phyloP scores from a whole-genome alignment of 768 basidiomycete genomes.

The Mycena alexandri region DNA sequence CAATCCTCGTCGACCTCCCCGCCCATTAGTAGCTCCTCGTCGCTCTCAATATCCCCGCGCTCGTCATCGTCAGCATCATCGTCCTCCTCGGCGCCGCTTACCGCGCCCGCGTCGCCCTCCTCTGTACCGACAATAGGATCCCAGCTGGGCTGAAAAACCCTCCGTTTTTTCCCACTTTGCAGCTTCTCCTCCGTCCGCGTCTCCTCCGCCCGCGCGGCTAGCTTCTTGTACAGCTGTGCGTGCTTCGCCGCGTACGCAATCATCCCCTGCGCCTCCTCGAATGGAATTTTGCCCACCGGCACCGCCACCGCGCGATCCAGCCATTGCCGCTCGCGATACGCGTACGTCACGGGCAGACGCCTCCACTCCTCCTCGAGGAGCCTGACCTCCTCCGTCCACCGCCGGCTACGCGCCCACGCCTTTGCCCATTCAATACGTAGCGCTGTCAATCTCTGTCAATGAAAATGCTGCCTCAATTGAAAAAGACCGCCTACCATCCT shows the following conservation, averaged over 20 bases:
- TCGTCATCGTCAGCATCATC: not conserved
- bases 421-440: slow-evolving; percentile 33
- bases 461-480: not conserved
- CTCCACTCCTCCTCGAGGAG: slow-evolving; percentile 30
- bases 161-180: not conserved
- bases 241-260: too few species aligned
- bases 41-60: too few species aligned
- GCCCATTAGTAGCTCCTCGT: too few species aligned
- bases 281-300: slow-evolving; percentile 15
- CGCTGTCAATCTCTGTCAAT: slow-evolving; percentile 1
- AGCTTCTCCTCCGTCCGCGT: slow-evolving; percentile 6
- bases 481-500: slow-evolving; percentile 6
- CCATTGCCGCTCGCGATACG: too few species aligned
- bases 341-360: slow-evolving; percentile 1
- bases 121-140: not conserved
- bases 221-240: too few species aligned
- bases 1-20: too few species aligned
- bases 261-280: too few species aligned
- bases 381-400: slow-evolving; percentile 33
- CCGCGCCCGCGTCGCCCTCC: not conserved
- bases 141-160: not conserved
- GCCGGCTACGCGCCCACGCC: slow-evolving; percentile 5
- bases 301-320: too few species aligned
- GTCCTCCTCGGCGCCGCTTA: not conserved
- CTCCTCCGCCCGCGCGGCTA: too few species aligned